Evolutionary conservation across 305 asterid species (phyloP), one percentile per base, ranked within the genome.

Genomic region (Solanum hybrid): DNA sequence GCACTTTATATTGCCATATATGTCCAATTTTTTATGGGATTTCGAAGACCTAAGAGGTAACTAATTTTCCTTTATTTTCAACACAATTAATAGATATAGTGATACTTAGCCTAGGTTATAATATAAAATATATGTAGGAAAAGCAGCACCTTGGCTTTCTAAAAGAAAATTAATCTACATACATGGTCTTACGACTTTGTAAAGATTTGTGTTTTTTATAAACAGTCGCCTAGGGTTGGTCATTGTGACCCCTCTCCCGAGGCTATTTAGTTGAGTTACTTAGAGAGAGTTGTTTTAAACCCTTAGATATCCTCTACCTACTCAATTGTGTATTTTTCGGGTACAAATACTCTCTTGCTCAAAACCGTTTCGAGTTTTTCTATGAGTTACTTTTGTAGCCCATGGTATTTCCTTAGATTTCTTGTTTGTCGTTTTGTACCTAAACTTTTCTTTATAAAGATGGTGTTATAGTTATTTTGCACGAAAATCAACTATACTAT

Each of bases 1-100:
- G 98, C 94, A 51, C 97, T 96, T 31, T 97, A 95, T 88, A 95
- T 89, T 88, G 95, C 99, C 77, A 90, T 93, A 8, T 96, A 94
- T 87, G 87, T 93, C 88, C 99, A 94, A 90, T 86, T 93, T 86
- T 40, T 94, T 40, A 88, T 89, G 60, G 98, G 97, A 89, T 92
- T 93, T 76, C 94, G 92, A 81, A 91, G 98, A 91, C 99, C 97
- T 51, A 92, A 90, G 26, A 93, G 99, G 97, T 95, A 93, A 73
- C 10, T 19, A 34, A 34, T 34, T 36, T 14, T 75, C 87, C 34
- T 5, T 19, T 79, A 10, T 2, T 14, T 51, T 34, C 10, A 14
- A 36, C 37, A 10, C 13, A 22, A 85, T 2, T 17, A 60, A 56
- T 35, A 10, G 19, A 78, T 13, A 27, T 10, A 10, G 85, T 22